Percentiles rank a stretch among this genome's conserved stretches.
Conservation (phyloP, 2,329 filamentous ascomycete species). For the Colletotrichum sp. region DNA sequence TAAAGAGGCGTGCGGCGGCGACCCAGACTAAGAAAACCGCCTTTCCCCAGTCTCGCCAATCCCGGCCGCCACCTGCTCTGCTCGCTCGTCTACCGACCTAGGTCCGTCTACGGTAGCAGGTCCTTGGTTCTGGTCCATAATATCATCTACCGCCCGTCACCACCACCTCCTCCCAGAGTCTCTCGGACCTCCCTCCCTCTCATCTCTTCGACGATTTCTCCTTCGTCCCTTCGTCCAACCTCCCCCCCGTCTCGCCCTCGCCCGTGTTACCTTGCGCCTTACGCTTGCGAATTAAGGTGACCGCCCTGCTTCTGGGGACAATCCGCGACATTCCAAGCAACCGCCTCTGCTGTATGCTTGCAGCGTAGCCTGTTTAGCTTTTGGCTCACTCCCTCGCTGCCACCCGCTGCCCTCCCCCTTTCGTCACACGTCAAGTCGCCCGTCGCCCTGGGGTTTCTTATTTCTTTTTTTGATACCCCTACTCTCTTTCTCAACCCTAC, state of each 20-base stretch:
- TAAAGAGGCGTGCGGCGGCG: background rate
- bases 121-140: background rate
- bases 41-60: background rate
- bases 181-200: slow-evolving; percentile 16
- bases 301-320: background rate
- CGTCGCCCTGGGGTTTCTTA: background rate
- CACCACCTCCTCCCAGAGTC: background rate
- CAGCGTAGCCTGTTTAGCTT: background rate
- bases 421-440: background rate
- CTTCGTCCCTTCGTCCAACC: slow-evolving; percentile 13
- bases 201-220: slow-evolving; percentile 2
- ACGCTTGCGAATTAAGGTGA: background rate
- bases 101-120: background rate
- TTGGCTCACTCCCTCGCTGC: background rate
- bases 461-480: background rate
- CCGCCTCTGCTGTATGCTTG: background rate
- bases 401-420: background rate
- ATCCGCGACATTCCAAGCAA: slow-evolving; percentile 14
- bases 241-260: background rate
- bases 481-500: background rate
- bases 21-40: background rate
- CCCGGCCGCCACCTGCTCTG: background rate
- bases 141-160: background rate
- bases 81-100: background rate
- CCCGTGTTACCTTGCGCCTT: background rate